These are phyloP conservation scores for Sisymbrium irio DNA, from an alignment of 345 rosid genomes.

Conservation along the genomic window DNA sequence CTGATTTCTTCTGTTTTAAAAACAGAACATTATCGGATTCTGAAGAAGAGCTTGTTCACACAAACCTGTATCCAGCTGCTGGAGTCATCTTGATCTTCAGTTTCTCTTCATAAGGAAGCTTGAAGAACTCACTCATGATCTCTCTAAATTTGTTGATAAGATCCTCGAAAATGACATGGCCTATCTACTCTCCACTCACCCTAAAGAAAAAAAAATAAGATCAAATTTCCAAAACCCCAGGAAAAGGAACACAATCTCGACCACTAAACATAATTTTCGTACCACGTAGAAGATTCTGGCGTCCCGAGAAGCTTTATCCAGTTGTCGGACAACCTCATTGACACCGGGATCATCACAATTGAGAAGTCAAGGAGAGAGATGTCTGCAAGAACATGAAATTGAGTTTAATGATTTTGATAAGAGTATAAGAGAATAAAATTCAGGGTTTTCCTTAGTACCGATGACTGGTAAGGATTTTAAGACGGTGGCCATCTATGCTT, in stretches of 20 bases:
- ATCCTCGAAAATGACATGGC: slow-evolving; percentile 67
- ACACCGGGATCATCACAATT: slow-evolving; percentile 68
- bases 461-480: slow-evolving; percentile 62
- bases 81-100: slow-evolving; percentile 69
- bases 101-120: slow-evolving; percentile 63
- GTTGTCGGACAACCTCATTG: slow-evolving; percentile 48
- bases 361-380: slow-evolving; percentile 49
- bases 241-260: background rate
- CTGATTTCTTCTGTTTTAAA: slow-evolving; percentile 80
- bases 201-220: background rate
- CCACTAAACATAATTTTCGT: background rate
- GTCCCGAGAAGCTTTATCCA: slow-evolving; percentile 76
- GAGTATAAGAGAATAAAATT: background rate
- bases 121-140: slow-evolving; percentile 46
- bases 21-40: background rate
- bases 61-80: slow-evolving; percentile 73
- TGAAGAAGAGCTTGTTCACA: background rate
- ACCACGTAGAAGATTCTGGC: slow-evolving; percentile 95
- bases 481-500: slow-evolving; percentile 46
- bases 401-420: no score
- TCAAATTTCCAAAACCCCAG: background rate
- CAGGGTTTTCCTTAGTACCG: slow-evolving; percentile 36
- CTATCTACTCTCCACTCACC: slow-evolving; percentile 50
- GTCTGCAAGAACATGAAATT: slow-evolving; percentile 50
- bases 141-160: slow-evolving; percentile 52